Percentiles rank a stretch among this genome's conserved stretches.
These are phyloP conservation scores for Sphagnum tenellum DNA, from an alignment of 225 moss, liverwort and hornwort genomes.

Conservation along the genomic window DNA sequence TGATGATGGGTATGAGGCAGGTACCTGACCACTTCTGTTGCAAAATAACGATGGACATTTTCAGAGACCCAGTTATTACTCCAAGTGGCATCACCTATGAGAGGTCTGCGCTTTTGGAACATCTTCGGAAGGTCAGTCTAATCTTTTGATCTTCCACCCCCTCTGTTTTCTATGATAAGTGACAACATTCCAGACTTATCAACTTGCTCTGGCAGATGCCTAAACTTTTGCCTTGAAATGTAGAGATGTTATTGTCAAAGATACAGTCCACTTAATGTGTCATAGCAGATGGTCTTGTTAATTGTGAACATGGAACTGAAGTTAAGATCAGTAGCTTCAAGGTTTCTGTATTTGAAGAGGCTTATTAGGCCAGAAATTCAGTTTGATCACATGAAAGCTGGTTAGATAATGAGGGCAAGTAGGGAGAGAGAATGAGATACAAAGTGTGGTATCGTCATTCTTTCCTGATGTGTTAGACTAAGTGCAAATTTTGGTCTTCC, in stretches of 20 bases:
- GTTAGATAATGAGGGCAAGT: neutral
- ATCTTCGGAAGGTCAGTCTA: conserved; percentile 59
- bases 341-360: neutral
- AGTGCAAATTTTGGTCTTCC: neutral
- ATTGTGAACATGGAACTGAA: too few species aligned
- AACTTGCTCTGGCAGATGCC: neutral
- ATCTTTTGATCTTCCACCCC: neutral
- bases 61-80: conserved; percentile 88
- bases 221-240: neutral
- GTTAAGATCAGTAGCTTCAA: too few species aligned
- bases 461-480: conserved; percentile 1
- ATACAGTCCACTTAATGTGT: neutral
- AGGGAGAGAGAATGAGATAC: neutral
- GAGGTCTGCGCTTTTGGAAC: conserved; percentile 74
- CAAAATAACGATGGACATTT: conserved; percentile 91
- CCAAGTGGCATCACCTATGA: conserved; percentile 91
- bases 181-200: neutral
- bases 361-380: neutral
- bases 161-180: neutral
- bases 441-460: neutral
- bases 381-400: neutral
- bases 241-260: neutral
- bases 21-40: conserved; percentile 89
- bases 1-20: conserved; percentile 24
- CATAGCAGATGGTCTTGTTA: neutral